Evolutionary conservation across 345 rosid genomes (phyloP).

Genomic region (Eucalyptus sp.): DNA sequence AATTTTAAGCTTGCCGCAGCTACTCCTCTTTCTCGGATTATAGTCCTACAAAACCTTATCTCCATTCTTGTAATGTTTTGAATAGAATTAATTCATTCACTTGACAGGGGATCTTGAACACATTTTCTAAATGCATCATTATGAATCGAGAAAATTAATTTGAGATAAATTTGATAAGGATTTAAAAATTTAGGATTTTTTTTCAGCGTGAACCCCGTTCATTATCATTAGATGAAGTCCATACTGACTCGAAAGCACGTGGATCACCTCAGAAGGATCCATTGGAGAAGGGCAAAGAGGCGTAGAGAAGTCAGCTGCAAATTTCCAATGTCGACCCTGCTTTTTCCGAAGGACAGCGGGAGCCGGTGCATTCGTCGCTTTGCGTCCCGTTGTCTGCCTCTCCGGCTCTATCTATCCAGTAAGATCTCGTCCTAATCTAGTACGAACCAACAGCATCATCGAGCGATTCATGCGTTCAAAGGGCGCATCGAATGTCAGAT

Average conservation of each 20-base stretch:
- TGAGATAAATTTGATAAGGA: accelerated
- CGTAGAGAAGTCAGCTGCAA: background rate
- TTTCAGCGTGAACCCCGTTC: no score
- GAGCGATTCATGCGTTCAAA: background rate
- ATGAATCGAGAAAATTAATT: no score
- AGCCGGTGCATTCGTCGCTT: background rate
- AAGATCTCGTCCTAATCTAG: background rate
- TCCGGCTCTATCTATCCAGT: background rate
- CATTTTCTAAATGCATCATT: no score
- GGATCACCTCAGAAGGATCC: background rate
- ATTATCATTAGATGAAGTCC: no score
- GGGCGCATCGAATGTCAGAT: background rate
- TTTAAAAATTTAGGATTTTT: no score
- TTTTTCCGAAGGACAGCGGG: background rate
- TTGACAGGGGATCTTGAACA: accelerated
- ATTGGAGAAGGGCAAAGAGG: background rate
- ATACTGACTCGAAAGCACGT: background rate
- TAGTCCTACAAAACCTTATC: accelerated
- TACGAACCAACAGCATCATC: background rate
- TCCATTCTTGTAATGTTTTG: no score
- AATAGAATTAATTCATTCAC: accelerated
- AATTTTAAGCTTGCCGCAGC: accelerated
- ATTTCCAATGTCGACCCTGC: background rate
- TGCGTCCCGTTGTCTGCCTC: background rate
- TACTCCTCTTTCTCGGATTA: no score